Conservation (phyloP, 31 red algal genomes). For the Endocladia muricata region DNA sequence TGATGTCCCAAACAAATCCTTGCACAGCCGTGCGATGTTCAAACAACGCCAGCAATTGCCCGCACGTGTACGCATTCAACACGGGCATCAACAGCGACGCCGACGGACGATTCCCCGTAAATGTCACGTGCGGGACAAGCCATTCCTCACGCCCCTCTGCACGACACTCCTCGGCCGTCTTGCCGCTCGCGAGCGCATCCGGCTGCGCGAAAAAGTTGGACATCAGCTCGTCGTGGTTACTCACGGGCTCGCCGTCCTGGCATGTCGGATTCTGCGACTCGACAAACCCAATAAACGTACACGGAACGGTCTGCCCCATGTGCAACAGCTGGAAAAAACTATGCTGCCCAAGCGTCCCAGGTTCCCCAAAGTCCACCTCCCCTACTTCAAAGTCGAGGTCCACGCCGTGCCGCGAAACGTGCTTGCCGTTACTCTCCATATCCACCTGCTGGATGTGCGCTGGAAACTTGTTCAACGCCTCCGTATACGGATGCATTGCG, state of each 20-base stretch:
- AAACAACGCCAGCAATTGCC: slow-evolving; percentile 87
- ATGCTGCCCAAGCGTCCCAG: slow-evolving; percentile 97
- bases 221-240: slow-evolving; percentile 95
- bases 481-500: slow-evolving; percentile 91
- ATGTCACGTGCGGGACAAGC: slow-evolving; percentile 85
- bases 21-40: slow-evolving; percentile 96
- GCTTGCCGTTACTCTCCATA: slow-evolving; percentile 97
- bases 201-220: slow-evolving; percentile 99
- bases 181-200: slow-evolving; percentile 76
- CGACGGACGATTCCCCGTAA: slow-evolving; percentile 88
- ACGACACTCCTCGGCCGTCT: slow-evolving; percentile 83
- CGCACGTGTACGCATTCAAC: slow-evolving; percentile 78
- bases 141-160: slow-evolving; percentile 63
- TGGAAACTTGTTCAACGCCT: slow-evolving; percentile 84
- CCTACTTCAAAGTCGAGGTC: slow-evolving; percentile 80
- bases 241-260: slow-evolving; percentile 77
- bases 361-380: slow-evolving; percentile 94
- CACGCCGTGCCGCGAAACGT: slow-evolving; percentile 73
- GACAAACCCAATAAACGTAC: slow-evolving; percentile 94
- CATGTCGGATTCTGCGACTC: slow-evolving; percentile 80
- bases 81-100: slow-evolving; percentile 63
- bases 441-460: slow-evolving; percentile 98
- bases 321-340: slow-evolving; percentile 99
- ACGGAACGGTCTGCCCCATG: slow-evolving; percentile 85
- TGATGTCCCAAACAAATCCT: slow-evolving; percentile 97